phyloP scores from a whole-genome alignment of 345 rosid genomes.

The Eucalyptus coolabah region DNA sequence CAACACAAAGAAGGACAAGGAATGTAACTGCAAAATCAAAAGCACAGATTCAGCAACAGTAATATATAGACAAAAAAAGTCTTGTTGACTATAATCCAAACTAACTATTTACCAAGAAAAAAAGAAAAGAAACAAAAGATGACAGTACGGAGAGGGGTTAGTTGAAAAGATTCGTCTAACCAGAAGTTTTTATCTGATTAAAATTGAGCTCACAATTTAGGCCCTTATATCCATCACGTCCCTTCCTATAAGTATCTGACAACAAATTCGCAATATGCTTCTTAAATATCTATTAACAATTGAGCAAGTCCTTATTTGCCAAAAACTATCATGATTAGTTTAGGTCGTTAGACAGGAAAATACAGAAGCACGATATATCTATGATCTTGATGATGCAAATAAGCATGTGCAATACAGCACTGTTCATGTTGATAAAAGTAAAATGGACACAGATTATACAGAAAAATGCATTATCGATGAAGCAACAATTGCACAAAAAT shows the following conservation, averaged over 20 bases:
- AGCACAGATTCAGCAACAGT: not conserved
- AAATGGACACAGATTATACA: not conserved
- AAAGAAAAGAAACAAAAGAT: not conserved
- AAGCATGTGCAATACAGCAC: not conserved
- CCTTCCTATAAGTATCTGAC: not conserved
- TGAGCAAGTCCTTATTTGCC: not conserved
- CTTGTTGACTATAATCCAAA: not conserved
- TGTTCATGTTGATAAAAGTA: not conserved
- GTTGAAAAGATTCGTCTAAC: not conserved
- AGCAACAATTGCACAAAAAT: not conserved
- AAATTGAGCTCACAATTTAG: not conserved
- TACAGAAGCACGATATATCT: not conserved
- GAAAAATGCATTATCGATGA: not conserved
- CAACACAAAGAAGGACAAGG: conserved; percentile 85
- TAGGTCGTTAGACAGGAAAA: not conserved
- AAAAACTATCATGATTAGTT: not conserved
- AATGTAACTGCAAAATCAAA: conserved; percentile 56
- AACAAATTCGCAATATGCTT: not conserved
- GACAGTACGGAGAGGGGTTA: not conserved
- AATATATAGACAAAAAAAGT: not conserved
- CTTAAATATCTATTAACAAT: not conserved
- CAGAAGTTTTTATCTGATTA: not conserved
- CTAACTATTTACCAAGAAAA: not conserved
- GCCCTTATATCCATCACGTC: not conserved
- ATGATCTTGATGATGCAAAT: not conserved